A percentile compares a stretch with the other conserved stretches of the same genome.
Conservation (phyloP, 2,329 filamentous ascomycete genomes). For the Celoporthe dispersa region DNA sequence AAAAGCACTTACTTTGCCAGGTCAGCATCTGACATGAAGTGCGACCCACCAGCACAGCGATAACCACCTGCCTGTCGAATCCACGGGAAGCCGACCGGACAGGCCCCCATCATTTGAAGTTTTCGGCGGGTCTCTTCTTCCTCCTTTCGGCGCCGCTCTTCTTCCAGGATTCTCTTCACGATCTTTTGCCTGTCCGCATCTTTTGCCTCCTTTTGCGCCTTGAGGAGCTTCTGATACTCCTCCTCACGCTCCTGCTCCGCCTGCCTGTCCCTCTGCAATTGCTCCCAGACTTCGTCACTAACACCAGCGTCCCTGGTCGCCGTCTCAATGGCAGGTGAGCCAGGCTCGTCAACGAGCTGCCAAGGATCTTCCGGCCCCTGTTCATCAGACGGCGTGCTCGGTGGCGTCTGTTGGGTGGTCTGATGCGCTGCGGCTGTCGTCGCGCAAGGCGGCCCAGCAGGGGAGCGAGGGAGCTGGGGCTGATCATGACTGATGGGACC, state of each 20-base stretch:
- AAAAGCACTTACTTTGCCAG: constrained; percentile 29
- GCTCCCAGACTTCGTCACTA: constrained; percentile 63
- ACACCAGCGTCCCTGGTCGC: constrained; percentile 60
- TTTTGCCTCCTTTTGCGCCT: constrained; percentile 35
- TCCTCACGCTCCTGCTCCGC: constrained; percentile 44
- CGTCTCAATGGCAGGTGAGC: background rate
- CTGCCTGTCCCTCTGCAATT: constrained; percentile 57
- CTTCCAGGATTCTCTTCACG: constrained; percentile 42
- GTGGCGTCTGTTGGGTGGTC: background rate
- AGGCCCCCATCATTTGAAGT: constrained; percentile 58
- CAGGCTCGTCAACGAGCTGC: constrained; percentile 4
- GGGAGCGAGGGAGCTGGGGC: background rate
- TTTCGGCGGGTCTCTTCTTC: constrained; percentile 46
- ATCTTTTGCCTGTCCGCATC: constrained; percentile 44
- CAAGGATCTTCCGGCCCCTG: background rate
- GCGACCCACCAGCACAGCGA: constrained; percentile 63
- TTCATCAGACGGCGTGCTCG: constrained; percentile 1
- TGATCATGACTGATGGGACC: background rate
- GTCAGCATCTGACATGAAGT: constrained; percentile 53
- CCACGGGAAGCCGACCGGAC: constrained; percentile 63
- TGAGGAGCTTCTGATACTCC: constrained; percentile 42
- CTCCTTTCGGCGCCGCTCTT: constrained; percentile 44
- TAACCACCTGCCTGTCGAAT: constrained; percentile 63
- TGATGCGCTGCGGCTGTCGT: background rate
- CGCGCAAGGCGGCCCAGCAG: background rate